phyloP scores from a whole-genome alignment of 2,329 filamentous ascomycete species.

The Neofusicoccum sp. region DNA sequence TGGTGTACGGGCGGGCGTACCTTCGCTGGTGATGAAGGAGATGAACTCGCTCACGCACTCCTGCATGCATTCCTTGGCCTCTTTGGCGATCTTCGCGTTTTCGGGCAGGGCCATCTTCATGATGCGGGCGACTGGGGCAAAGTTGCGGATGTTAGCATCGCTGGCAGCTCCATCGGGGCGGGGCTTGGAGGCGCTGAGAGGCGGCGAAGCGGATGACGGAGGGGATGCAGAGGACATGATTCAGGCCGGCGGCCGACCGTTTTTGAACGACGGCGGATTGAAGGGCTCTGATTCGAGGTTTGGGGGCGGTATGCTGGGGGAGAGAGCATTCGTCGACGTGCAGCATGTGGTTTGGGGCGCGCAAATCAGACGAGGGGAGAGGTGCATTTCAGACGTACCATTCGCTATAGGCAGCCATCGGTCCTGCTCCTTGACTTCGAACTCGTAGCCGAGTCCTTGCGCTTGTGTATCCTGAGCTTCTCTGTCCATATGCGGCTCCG shows the following conservation, averaged over 20 bases:
- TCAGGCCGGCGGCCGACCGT: conserved; percentile 39
- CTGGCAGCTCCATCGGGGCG: conserved; percentile 45
- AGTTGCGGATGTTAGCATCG: conserved; percentile 93
- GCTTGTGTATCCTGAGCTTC: conserved; percentile 76
- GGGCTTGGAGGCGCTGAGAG: conserved; percentile 29
- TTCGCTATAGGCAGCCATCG: conserved; percentile 99
- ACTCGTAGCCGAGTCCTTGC: conserved; percentile 78
- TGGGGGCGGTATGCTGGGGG: conserved; percentile 42
- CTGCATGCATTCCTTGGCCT: conserved; percentile 99
- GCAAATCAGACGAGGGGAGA: conserved; percentile 38
- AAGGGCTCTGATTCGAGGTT: conserved; percentile 46
- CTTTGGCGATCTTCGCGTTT: conserved; percentile 98
- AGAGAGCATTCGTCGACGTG: conserved; percentile 44
- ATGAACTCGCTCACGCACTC: conserved; percentile 99
- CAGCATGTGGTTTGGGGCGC: conserved; percentile 31
- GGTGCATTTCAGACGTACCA: conserved; percentile 69
- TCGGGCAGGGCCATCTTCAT: conserved; percentile 98
- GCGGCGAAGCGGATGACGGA: conserved; percentile 36
- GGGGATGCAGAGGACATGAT: conserved; percentile 47
- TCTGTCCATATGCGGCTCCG: conserved; percentile 85
- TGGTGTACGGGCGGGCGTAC: no score
- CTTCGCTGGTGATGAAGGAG: conserved; percentile 98
- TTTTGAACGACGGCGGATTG: conserved; percentile 23
- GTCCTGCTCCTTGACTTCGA: conserved; percentile 99
- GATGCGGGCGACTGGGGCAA: conserved; percentile 94